Percentiles rank a stretch among this genome's conserved stretches.
phyloP scores from a whole-genome alignment of 139 green algal species.

The Picochlorum sp. region DNA sequence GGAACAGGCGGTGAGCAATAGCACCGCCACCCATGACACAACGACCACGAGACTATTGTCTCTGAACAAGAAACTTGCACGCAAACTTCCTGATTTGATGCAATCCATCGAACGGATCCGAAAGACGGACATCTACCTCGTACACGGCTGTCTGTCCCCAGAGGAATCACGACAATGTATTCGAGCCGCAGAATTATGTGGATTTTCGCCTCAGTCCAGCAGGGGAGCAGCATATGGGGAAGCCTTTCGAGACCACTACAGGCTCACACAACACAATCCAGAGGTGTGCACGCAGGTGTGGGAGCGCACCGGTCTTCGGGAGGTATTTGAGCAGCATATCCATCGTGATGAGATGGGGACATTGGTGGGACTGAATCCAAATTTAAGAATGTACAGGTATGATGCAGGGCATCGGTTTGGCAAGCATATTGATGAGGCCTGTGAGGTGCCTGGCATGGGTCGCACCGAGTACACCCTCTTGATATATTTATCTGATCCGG shows the following conservation, averaged over 20 bases:
- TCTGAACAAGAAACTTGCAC: too few relatives aligned
- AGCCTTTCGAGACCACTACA: conserved; percentile 47
- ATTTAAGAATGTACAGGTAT: conserved; percentile 67
- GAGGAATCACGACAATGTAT: conserved; percentile 17
- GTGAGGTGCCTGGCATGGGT: conserved; percentile 1
- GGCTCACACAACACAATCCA: conserved; percentile 25
- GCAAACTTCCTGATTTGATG: too few relatives aligned
- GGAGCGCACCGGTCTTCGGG: conserved; percentile 24
- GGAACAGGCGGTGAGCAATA: too few relatives aligned
- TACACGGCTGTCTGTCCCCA: conserved; percentile 5
- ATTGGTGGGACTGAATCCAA: conserved; percentile 42
- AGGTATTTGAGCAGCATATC: conserved; percentile 10
- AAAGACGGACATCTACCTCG: background rate
- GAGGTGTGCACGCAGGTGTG: conserved; percentile 22
- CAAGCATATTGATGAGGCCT: conserved; percentile 52
- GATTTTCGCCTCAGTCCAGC: conserved; percentile 46
- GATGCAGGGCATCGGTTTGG: conserved; percentile 42
- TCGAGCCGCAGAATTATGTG: conserved; percentile 17
- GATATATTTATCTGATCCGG: conserved; percentile 45
- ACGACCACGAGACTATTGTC: too few relatives aligned
- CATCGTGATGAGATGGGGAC: conserved; percentile 9
- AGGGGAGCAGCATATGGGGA: conserved; percentile 43
- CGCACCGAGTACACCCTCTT: conserved; percentile 54
- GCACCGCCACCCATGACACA: too few relatives aligned
- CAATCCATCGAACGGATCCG: too few relatives aligned